Evolutionary conservation across 2,329 filamentous ascomycete genomes (phyloP), one percentile per base, ranked within the genome.

Genomic region (Sclerotiophoma versabilis): DNA sequence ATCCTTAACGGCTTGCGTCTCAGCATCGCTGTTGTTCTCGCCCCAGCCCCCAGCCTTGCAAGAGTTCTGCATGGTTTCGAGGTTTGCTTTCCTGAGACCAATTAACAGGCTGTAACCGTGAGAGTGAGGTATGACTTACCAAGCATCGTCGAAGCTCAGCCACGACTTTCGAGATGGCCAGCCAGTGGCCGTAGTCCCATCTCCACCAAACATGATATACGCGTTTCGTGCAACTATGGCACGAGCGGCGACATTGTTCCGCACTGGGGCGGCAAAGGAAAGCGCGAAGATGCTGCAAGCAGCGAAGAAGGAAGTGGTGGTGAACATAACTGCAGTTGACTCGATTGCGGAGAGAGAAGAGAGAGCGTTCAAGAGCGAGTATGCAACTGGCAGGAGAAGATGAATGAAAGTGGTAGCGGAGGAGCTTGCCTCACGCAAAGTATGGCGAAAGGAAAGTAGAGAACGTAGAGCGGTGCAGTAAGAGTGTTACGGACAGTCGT

Each of bases 21-120:
- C 78, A 7, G 64, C 53, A 33, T 69, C 64, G 19, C 67, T 69
- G 60, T 79, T 73, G 64, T 79, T 71, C n/a, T 68, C 68, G 46
- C 69, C 68, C 52, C 52, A 61, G 50, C 64, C 64, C 49, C 70
- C 69, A 36, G 71, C 62, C 12, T 62, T 56, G 68, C 77, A 80
- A 14, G 75, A 75, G 19, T 53, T 53, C 19, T 63, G 60, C 57
- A 80, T 76, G 42, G 66, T 68, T 15, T 63, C 47, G 37, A 64
- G 61, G 57, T 78, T 79, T 44, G 65, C 63, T 1, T 54, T 37
- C 64, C 71, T 77, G 46, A n/a, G 38, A 15, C 6, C 5, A 5
- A 43, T 62, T 10, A 61, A 54, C 7, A 6, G 36, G 3, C 11
- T 44, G 33, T 14, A 58, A 49, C 27, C 1, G 26, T 10, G 8